A percentile compares a stretch with the other conserved stretches of the same genome.
phyloP scores from a whole-genome alignment of 345 rosid species.

The Raphanus sativus region DNA sequence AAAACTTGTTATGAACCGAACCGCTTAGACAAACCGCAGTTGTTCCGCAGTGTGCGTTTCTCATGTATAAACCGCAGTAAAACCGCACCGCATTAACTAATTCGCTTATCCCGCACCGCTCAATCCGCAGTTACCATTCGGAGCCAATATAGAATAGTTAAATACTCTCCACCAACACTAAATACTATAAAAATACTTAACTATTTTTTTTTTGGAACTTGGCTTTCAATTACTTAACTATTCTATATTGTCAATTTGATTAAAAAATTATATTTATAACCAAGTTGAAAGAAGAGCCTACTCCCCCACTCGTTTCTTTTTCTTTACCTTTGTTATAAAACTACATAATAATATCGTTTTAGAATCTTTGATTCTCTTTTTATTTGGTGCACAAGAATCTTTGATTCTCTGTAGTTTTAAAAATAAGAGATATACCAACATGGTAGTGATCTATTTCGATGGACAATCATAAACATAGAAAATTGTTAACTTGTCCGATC shows the following conservation, averaged over 20 bases:
- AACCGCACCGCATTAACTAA: no score
- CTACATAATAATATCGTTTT: neutral
- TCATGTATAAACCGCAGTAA: no score
- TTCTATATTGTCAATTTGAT: neutral
- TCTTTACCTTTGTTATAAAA: neutral
- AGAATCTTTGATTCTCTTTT: neutral
- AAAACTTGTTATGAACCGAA: no score
- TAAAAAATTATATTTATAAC: neutral
- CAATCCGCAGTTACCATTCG: no score
- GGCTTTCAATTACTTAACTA: no score
- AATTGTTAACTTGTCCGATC: neutral
- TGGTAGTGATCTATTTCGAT: neutral
- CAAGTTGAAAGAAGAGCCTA: slow-evolving; percentile 1
- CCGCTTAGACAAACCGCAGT: no score
- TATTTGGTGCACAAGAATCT: neutral
- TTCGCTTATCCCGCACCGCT: no score
- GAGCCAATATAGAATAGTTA: no score
- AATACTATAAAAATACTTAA: neutral
- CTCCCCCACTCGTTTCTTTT: slow-evolving; percentile 24
- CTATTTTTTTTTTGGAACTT: no score
- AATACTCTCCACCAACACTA: slow-evolving; percentile 8
- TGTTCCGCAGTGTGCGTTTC: no score
- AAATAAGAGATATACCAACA: neutral
- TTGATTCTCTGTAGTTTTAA: neutral
- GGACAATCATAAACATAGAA: neutral